Percentiles rank a stretch among this genome's conserved stretches.
These are phyloP conservation scores for Fallopia convolvulus DNA, from an alignment of 148 eudicot species.

Conservation along the genomic window DNA sequence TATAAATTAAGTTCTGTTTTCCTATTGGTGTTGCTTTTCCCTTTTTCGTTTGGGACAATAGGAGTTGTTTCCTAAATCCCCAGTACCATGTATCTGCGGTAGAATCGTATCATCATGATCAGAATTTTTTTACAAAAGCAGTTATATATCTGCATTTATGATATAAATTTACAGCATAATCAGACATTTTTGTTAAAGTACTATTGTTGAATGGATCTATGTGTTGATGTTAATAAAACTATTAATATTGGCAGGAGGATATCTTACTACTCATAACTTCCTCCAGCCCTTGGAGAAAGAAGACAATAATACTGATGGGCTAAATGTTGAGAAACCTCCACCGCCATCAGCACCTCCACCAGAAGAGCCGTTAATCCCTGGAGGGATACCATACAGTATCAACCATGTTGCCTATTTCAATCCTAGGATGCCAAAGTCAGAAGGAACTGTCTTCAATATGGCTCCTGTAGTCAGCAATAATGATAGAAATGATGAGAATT, in stretches of 20 bases:
- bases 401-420: conserved; percentile 54
- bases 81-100: background rate
- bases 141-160: background rate
- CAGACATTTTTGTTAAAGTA: too few relatives aligned
- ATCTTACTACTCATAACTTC: conserved; percentile 71
- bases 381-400: conserved; percentile 78
- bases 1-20: too few relatives aligned
- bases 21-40: background rate
- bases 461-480: conserved; percentile 43
- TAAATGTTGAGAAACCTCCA: conserved; percentile 44
- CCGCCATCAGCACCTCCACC: conserved; percentile 34
- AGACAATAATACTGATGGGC: conserved; percentile 32
- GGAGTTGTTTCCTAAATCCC: background rate
- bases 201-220: background rate
- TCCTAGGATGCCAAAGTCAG: conserved; percentile 60
- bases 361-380: conserved; percentile 63
- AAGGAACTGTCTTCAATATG: conserved; percentile 30
- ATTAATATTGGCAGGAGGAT: conserved; percentile 35
- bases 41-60: background rate
- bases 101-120: background rate
- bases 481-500: conserved; percentile 54
- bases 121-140: background rate
- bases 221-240: background rate
- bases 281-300: conserved; percentile 76
- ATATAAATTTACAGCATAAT: background rate